phyloP scores from a whole-genome alignment of 2,329 filamentous ascomycete species.

The Aspergillus pseudotamarii region DNA sequence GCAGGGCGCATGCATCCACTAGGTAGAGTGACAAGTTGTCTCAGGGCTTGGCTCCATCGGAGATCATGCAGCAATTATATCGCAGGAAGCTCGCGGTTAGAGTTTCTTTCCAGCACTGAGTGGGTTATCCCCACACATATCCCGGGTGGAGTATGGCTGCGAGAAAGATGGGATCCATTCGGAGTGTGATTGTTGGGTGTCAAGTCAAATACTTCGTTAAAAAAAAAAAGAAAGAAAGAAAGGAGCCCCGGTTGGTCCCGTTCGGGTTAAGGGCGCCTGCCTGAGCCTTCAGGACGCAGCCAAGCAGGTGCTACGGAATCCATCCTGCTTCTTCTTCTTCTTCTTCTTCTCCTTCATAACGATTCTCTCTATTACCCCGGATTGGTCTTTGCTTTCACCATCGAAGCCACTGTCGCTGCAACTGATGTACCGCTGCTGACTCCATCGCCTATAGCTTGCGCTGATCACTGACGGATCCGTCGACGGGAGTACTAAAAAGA shows the following conservation, averaged over 20 bases:
- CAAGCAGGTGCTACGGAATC: neutral
- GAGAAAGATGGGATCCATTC: neutral
- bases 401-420: neutral
- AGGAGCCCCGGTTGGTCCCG: neutral
- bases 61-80: conserved; percentile 13
- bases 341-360: neutral
- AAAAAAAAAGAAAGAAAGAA: no score
- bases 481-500: neutral
- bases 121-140: conserved; percentile 8
- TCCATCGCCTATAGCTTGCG: neutral
- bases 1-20: conserved; percentile 25
- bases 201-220: neutral
- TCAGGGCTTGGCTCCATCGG: conserved; percentile 16
- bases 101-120: conserved; percentile 6
- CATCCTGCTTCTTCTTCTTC: neutral
- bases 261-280: conserved; percentile 7
- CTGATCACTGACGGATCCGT: neutral
- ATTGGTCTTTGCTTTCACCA: neutral
- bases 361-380: neutral
- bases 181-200: neutral
- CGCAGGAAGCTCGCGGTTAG: conserved; percentile 1
- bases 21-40: conserved; percentile 16
- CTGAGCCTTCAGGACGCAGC: conserved; percentile 1
- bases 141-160: conserved; percentile 7
- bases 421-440: neutral